Evolutionary conservation across 1,284 basidiomycete genomes (phyloP).

Genomic region (Entoloma clypeatum): DNA sequence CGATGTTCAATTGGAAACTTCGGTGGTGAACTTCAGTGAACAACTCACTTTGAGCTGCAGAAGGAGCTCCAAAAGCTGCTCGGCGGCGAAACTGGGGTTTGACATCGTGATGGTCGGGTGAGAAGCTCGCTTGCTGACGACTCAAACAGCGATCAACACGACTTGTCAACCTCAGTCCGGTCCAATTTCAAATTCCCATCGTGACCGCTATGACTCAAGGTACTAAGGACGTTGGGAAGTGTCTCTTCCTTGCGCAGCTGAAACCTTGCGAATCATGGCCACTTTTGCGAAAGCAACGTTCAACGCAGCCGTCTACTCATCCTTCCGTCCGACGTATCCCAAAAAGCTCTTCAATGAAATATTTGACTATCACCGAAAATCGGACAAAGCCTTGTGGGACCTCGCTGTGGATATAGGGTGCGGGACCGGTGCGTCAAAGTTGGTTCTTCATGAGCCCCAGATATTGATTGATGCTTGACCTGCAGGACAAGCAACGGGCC

Average conservation of each 20-base stretch:
- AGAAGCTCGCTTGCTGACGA: no score
- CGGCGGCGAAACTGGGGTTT: constrained; percentile 36
- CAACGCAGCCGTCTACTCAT: constrained; percentile 60
- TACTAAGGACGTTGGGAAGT: no score
- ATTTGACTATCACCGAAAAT: constrained; percentile 51
- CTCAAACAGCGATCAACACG: no score
- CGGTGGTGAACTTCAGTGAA: no score
- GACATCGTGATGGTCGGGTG: constrained; percentile 32
- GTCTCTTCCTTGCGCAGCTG: no score
- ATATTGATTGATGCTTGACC: constrained; percentile 3
- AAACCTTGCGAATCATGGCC: no score
- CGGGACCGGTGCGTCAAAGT: constrained; percentile 60
- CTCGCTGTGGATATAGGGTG: constrained; percentile 76
- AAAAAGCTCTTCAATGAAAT: constrained; percentile 57
- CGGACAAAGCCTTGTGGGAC: constrained; percentile 42
- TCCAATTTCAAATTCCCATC: no score
- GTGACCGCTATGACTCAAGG: no score
- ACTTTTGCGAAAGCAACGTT: constrained; percentile 65
- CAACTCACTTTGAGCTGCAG: constrained; percentile 57
- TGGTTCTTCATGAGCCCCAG: constrained; percentile 10
- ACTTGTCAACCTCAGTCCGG: no score
- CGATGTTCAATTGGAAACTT: not conserved
- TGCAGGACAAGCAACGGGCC: constrained; percentile 64
- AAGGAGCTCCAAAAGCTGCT: constrained; percentile 64
- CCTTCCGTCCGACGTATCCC: constrained; percentile 67